Percentiles rank a stretch among this genome's conserved stretches.
phyloP scores from a whole-genome alignment of 495 filamentous ascomycete genomes.

The Aspergillus panamensis region DNA sequence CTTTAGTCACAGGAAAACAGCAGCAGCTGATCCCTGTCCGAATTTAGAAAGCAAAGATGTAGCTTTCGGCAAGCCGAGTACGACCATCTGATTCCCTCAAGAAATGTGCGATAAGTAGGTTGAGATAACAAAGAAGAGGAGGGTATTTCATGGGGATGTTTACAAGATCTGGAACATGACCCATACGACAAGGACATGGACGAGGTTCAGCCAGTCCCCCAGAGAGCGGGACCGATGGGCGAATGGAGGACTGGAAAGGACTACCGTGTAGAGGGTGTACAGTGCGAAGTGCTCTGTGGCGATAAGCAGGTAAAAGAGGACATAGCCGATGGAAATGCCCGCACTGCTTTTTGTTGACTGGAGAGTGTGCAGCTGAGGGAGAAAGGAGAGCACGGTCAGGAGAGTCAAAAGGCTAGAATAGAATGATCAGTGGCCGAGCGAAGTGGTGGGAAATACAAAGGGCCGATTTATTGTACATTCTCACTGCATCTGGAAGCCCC shows the following conservation, averaged over 20 bases:
- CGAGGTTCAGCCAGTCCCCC: conserved; percentile 15
- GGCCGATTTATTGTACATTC: not conserved
- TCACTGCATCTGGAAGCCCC: not conserved
- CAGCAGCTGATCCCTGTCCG: not conserved
- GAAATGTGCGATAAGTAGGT: too few species aligned
- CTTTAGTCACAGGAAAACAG: not conserved
- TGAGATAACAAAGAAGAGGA: too few species aligned
- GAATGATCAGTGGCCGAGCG: not conserved
- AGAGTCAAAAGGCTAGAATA: not conserved
- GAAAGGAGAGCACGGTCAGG: conserved; percentile 7
- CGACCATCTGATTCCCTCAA: not conserved
- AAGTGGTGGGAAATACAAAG: not conserved
- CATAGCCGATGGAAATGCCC: conserved; percentile 27
- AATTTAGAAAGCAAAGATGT: not conserved
- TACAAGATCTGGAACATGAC: not conserved
- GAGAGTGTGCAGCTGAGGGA: conserved; percentile 2
- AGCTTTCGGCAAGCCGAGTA: not conserved
- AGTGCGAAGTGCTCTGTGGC: conserved; percentile 16
- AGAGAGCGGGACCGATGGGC: not conserved
- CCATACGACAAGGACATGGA: not conserved
- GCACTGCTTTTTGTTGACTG: not conserved
- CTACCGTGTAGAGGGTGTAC: not conserved
- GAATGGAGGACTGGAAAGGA: not conserved
- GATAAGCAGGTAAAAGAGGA: conserved; percentile 9
- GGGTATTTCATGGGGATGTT: not conserved